phyloP scores from a whole-genome alignment of 345 rosid species.

The Eucalyptus grandis region DNA sequence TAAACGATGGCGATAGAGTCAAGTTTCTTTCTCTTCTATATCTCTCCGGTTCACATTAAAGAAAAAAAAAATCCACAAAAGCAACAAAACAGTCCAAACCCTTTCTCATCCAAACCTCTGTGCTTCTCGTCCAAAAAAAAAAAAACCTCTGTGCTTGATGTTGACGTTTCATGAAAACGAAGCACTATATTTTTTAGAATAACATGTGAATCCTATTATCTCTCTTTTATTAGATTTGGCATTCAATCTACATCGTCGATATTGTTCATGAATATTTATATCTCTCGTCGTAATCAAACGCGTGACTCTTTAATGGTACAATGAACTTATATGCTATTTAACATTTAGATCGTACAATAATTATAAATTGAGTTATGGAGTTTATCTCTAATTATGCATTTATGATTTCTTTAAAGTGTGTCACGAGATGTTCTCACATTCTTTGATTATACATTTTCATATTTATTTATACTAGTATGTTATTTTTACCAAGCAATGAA shows the following conservation, averaged over 20 bases:
- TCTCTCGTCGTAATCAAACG: not conserved
- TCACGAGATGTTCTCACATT: not conserved
- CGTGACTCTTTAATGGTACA: not conserved
- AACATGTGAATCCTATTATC: rapidly evolving
- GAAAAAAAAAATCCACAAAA: not conserved
- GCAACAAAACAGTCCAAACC: not conserved
- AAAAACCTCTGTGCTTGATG: not conserved
- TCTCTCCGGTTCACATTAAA: not conserved
- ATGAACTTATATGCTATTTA: not conserved
- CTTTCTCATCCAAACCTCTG: not conserved
- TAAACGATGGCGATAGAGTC: too few species aligned
- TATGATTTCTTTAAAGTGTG: not conserved
- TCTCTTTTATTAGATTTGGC: not conserved
- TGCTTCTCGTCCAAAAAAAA: too few species aligned
- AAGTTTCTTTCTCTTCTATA: too few species aligned
- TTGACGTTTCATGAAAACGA: not conserved
- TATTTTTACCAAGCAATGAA: not conserved
- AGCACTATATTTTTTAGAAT: rapidly evolving
- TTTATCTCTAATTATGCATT: not conserved
- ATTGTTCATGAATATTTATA: not conserved
- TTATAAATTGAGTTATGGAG: not conserved
- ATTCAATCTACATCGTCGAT: rapidly evolving
- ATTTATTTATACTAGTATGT: not conserved
- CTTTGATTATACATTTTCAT: not conserved
- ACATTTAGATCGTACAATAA: too few species aligned